Evolutionary conservation across 2,329 filamentous ascomycete species (phyloP), one percentile per base, ranked within the genome.

Genomic region (Fusarium sacchari): DNA sequence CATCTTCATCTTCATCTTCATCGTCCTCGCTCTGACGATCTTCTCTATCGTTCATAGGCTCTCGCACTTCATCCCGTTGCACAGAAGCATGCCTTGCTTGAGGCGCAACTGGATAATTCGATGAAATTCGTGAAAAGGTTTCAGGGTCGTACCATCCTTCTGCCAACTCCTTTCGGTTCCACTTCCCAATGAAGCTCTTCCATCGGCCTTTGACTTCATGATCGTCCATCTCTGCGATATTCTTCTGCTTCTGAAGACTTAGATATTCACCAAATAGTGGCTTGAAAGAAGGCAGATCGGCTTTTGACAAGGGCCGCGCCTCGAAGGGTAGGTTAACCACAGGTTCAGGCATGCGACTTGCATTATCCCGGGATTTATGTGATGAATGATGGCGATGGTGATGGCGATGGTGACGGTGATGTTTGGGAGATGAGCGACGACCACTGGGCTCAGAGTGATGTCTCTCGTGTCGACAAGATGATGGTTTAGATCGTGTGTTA

Each of bases 91-190:
- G 34, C 30, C 52, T 57, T 49, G 12, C 39, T 34, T 39, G 67
- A 55, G 69, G 32, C 24, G 49, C 67, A 59, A 49, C 66, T 18
- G 71, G 58, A 2, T 66, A 69, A 72, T 77, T 81, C 15, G 81
- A 80, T 36, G 80, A 72, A 14, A 83, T 81, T 30, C 81, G 79
- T 40, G 77, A 75, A 69, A 94, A 90, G 72, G 91, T 93, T 65
- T 88, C 88, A 13, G 95, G 93, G 79, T 97, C 94, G 82, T 98
- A 99, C 96, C 96, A 99, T 52, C 94, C 94, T 81, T 96, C 92
- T 9, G 93, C 92, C 72, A 98, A 86, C 83, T 96, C 94, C 79
- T 91, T 92, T 77, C 90, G 89, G 84, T 99, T 99, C 96, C 96
- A 99, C 86, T 95, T 96, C 8, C 89, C 87, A 18, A 96, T 81